Conservation (phyloP, 23 red algal genomes). For the Pyropia haitanensis region DNA sequence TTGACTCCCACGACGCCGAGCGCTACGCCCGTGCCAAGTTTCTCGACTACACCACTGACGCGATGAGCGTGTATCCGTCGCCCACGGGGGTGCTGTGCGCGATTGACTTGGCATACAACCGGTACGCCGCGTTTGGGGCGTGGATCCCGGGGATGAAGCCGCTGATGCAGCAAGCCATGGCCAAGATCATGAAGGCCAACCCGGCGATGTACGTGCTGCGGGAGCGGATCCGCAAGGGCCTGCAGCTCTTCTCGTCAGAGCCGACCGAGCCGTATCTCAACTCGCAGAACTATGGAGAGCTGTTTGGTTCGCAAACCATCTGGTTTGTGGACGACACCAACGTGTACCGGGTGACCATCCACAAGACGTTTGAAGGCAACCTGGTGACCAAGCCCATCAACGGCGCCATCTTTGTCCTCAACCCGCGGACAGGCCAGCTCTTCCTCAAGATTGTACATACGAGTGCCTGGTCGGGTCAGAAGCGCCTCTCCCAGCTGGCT, state of each 20-base stretch:
- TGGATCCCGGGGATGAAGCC: conserved; percentile 95
- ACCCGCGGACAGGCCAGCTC: conserved; percentile 86
- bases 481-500: conserved; percentile 88
- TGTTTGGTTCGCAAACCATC: conserved; percentile 73
- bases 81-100: conserved; percentile 73
- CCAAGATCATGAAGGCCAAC: conserved; percentile 93
- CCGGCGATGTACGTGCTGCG: conserved; percentile 80
- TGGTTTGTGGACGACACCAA: conserved; percentile 91
- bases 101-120: conserved; percentile 90
- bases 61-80: conserved; percentile 84
- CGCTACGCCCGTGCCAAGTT: conserved; percentile 80
- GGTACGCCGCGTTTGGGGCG: conserved; percentile 77
- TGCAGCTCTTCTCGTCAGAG: conserved; percentile 89
- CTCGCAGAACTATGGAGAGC: conserved; percentile 86
- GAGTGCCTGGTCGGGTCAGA: conserved; percentile 85
- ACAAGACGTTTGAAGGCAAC: conserved; percentile 90
- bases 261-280: conserved; percentile 90
- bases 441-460: conserved; percentile 97
- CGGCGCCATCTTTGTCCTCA: conserved; percentile 86
- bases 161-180: conserved; percentile 71
- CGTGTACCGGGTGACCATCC: conserved; percentile 75
- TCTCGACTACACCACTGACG: conserved; percentile 85
- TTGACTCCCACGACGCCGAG: conserved; percentile 90
- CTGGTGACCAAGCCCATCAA: conserved; percentile 93
- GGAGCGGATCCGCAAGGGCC: conserved; percentile 80